phyloP scores from a whole-genome alignment of 768 basidiomycete genomes.

The Hirschioporus abietinus region DNA sequence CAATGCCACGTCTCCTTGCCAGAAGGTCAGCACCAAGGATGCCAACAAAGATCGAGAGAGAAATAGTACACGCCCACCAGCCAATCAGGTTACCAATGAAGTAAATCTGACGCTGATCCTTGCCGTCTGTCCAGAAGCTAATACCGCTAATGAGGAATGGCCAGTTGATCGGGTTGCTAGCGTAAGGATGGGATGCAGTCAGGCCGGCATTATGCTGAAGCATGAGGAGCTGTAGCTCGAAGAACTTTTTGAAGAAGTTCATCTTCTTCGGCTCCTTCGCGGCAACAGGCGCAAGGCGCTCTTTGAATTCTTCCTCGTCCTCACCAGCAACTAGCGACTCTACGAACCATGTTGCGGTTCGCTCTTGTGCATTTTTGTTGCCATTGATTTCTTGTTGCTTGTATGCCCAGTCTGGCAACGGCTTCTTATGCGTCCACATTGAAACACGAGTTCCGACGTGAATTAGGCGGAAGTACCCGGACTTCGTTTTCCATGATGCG shows the following conservation, averaged over 20 bases:
- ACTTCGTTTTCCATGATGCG: constrained; percentile 89
- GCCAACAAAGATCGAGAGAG: constrained; percentile 83
- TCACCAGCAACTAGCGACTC: constrained; percentile 75
- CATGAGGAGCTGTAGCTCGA: constrained; percentile 91
- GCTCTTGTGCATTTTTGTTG: constrained; percentile 84
- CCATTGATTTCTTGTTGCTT: constrained; percentile 98
- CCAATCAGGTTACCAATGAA: constrained; percentile 90
- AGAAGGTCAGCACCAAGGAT: constrained; percentile 86
- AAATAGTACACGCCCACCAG: constrained; percentile 91
- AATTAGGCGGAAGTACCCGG: constrained; percentile 85
- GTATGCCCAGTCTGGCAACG: constrained; percentile 94
- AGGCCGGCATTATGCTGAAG: constrained; percentile 98
- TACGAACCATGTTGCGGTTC: constrained; percentile 82
- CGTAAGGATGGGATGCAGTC: constrained; percentile 96
- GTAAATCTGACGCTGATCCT: constrained; percentile 88
- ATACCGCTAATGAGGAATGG: constrained; percentile 95
- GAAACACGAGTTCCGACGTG: constrained; percentile 89
- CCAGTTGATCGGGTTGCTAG: constrained; percentile 95
- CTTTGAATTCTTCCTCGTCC: constrained; percentile 52
- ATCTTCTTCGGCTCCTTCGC: constrained; percentile 71
- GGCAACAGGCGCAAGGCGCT: constrained; percentile 45
- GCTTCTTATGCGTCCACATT: constrained; percentile 85
- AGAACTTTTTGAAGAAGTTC: constrained; percentile 94
- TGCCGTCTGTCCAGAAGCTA: constrained; percentile 95
- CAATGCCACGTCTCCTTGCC: constrained; percentile 76